Evolutionary conservation across 176 grass and related monocot genomes (phyloP).

Genomic region (Zoysia pacifica): DNA sequence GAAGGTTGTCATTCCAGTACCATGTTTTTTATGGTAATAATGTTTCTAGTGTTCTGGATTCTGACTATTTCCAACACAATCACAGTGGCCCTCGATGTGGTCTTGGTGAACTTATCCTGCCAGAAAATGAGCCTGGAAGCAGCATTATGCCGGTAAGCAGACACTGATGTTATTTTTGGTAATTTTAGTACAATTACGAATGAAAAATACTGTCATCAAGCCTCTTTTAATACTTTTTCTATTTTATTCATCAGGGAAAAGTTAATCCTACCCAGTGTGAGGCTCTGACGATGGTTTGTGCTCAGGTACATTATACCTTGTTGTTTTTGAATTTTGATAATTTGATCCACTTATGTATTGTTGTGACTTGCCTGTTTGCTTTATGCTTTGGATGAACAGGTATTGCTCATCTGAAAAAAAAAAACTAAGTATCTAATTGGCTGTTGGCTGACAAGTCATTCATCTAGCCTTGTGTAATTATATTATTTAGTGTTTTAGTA

Average conservation of each 20-base stretch:
- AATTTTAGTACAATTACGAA: constrained; percentile 14
- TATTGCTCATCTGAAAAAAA: constrained; percentile 18
- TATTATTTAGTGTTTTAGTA: not conserved
- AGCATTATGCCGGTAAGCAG: constrained; percentile 97
- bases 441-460: not conserved
- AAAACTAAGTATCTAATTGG: not conserved
- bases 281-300: constrained; percentile 98
- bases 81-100: constrained; percentile 92
- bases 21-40: not conserved
- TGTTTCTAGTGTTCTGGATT: constrained; percentile 8
- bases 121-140: constrained; percentile 99
- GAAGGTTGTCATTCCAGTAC: constrained; percentile 59
- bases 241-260: constrained; percentile 71
- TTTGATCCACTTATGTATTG: not conserved
- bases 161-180: not conserved
- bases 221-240: constrained; percentile 3
- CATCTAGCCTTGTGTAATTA: constrained; percentile 1
- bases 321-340: constrained; percentile 14
- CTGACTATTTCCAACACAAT: constrained; percentile 30
- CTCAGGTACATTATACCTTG: constrained; percentile 64
- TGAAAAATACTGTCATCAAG: not conserved
- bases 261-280: constrained; percentile 98
- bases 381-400: constrained; percentile 21
- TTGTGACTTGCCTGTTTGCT: constrained; percentile 9
- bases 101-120: constrained; percentile 93